These are phyloP conservation scores for Suillus alpinus DNA, from an alignment of 768 basidiomycete species.

Conservation along the genomic window DNA sequence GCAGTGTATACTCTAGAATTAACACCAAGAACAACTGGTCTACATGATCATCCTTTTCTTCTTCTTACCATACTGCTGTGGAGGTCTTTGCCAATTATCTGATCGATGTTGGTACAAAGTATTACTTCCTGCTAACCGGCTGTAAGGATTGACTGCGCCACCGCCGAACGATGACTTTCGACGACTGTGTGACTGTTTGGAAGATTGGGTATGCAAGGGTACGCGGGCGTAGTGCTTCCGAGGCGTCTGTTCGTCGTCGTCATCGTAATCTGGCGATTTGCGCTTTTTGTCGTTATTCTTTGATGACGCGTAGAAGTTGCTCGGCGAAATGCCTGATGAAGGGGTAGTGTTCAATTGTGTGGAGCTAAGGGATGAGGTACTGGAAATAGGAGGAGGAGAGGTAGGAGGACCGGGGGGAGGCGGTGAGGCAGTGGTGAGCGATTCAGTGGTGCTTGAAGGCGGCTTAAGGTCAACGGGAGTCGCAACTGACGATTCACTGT, in stretches of 20 bases:
- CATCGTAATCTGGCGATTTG: slow-evolving; percentile 35
- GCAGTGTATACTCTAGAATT: neutral
- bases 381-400: slow-evolving; percentile 30
- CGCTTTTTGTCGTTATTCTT: slow-evolving; percentile 35
- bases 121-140: slow-evolving; percentile 33
- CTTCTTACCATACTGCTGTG: slow-evolving; percentile 30
- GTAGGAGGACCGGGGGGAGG: slow-evolving; percentile 32
- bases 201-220: slow-evolving; percentile 21
- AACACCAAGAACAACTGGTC: slow-evolving; percentile 10
- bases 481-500: slow-evolving; percentile 21
- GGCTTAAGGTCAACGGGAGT: slow-evolving; percentile 16
- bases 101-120: slow-evolving; percentile 25
- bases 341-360: slow-evolving; percentile 17
- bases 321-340: slow-evolving; percentile 30
- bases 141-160: slow-evolving; percentile 33
- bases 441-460: slow-evolving; percentile 16
- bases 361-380: slow-evolving; percentile 18
- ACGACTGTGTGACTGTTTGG: slow-evolving; percentile 20
- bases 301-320: slow-evolving; percentile 36
- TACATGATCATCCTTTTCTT: slow-evolving; percentile 37
- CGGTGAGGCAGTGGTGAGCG: slow-evolving; percentile 29
- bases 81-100: slow-evolving; percentile 18
- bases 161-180: slow-evolving; percentile 31
- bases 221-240: slow-evolving; percentile 20
- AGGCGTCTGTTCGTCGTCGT: slow-evolving; percentile 21